Percentiles rank a stretch among this genome's conserved stretches.
Evolutionary conservation across 306 rosid species (phyloP).

Genomic region (Abrus precatorius): DNA sequence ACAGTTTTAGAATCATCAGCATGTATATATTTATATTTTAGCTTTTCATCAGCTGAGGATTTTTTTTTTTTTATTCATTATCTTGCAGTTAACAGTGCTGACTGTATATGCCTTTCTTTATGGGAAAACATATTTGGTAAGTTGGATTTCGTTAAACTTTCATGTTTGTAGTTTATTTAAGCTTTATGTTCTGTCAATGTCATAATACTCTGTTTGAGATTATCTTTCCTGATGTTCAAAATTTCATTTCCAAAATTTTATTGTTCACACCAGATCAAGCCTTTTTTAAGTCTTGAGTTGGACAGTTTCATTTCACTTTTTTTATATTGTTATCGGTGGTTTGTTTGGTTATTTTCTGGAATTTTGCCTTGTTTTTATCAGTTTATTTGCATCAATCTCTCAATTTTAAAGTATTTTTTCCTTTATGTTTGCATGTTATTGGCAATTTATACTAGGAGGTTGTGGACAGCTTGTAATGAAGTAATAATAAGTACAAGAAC

Average conservation of each 20-base stretch:
- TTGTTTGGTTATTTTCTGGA: background rate
- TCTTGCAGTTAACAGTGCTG: conserved; percentile 91
- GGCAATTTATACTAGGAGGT: background rate
- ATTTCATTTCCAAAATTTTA: background rate
- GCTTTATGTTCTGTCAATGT: conserved; percentile 1
- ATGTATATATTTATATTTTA: background rate
- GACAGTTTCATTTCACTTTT: conserved; percentile 17
- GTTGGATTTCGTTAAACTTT: conserved; percentile 46
- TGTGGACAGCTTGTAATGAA: background rate
- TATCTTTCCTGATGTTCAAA: background rate
- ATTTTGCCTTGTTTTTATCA: background rate
- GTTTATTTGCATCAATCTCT: conserved; percentile 1
- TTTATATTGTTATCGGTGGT: background rate
- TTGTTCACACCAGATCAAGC: background rate
- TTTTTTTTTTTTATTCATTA: conserved; percentile 28
- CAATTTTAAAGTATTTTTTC: background rate
- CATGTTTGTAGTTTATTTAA: conserved; percentile 19
- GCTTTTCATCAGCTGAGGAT: conserved; percentile 42
- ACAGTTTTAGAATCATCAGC: background rate
- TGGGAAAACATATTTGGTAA: conserved; percentile 86
- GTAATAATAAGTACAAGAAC: background rate
- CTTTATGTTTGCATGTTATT: no score
- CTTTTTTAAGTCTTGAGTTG: conserved; percentile 17
- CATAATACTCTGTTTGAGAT: background rate
- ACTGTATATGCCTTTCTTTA: conserved; percentile 86